These are phyloP conservation scores for Tritrichomonas foetus DNA, from an alignment of 208 protist species.

Conservation along the genomic window DNA sequence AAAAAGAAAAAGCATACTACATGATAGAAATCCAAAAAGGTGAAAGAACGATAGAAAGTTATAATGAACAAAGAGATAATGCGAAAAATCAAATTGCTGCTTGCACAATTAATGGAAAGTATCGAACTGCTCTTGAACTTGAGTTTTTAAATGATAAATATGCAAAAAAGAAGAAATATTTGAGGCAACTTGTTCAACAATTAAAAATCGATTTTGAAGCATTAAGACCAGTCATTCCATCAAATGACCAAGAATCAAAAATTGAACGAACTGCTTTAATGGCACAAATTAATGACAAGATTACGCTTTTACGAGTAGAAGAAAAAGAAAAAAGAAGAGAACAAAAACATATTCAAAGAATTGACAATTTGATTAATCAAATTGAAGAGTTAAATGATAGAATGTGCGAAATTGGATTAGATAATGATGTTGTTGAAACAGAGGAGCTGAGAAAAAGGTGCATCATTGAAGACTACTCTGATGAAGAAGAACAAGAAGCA, in stretches of 20 bases:
- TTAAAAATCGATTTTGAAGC: constrained; percentile 1
- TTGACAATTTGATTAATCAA: background rate
- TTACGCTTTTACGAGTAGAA: background rate
- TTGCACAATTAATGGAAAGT: background rate
- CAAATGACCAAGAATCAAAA: background rate
- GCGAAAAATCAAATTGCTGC: background rate
- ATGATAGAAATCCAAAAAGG: background rate
- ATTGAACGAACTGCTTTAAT: background rate
- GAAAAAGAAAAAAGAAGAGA: no score
- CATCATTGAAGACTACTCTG: background rate
- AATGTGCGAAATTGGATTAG: background rate
- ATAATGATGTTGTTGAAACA: background rate
- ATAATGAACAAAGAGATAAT: background rate
- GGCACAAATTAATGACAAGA: background rate
- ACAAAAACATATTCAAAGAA: background rate
- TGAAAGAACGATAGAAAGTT: background rate
- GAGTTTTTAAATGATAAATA: background rate
- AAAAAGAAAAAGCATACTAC: constrained; percentile 16
- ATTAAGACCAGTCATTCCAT: background rate
- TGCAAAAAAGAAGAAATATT: background rate
- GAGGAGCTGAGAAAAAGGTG: background rate
- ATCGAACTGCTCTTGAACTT: background rate
- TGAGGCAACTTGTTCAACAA: background rate
- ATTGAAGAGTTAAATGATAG: background rate
- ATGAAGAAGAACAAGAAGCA: background rate